Evolutionary conservation across 2,329 filamentous ascomycete species (phyloP).

Genomic region (Tolypocladium endophyticum): DNA sequence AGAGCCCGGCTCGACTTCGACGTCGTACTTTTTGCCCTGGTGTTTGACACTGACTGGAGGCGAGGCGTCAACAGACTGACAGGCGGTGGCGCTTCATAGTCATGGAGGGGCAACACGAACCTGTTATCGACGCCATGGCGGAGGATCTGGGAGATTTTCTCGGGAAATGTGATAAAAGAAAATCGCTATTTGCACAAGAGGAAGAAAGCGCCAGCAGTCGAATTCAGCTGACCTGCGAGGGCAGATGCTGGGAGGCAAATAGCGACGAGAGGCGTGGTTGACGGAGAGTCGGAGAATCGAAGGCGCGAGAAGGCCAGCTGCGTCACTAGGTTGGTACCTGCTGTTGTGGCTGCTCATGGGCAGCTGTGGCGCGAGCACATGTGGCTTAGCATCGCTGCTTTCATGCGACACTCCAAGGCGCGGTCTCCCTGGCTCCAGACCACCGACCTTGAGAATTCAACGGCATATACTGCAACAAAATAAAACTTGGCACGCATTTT

Average conservation of each 20-base stretch:
- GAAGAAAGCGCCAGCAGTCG: not conserved
- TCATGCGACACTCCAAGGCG: no score
- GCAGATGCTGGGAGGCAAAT: not conserved
- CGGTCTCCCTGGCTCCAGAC: not conserved
- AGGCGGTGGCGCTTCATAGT: not conserved
- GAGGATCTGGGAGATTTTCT: not conserved
- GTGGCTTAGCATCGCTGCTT: not conserved
- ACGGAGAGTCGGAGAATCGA: not conserved
- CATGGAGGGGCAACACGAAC: constrained; percentile 25
- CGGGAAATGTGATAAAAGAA: not conserved
- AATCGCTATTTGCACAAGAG: not conserved
- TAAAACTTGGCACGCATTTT: not conserved
- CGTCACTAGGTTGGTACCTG: not conserved
- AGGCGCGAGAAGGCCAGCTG: not conserved
- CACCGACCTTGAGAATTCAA: not conserved
- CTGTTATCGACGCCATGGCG: constrained; percentile 45
- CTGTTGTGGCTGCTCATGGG: not conserved
- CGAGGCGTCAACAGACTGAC: constrained; percentile 7
- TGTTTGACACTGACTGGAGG: constrained; percentile 79
- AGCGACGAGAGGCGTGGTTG: not conserved
- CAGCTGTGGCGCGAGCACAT: not conserved
- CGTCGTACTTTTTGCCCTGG: constrained; percentile 86
- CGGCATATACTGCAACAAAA: not conserved
- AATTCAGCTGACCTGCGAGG: constrained; percentile 4
- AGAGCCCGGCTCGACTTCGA: constrained; percentile 77